Percentiles rank a stretch among this genome's conserved stretches.
Conservation (phyloP, 2,329 filamentous ascomycete species). For the Aspergillus aculeatus region DNA sequence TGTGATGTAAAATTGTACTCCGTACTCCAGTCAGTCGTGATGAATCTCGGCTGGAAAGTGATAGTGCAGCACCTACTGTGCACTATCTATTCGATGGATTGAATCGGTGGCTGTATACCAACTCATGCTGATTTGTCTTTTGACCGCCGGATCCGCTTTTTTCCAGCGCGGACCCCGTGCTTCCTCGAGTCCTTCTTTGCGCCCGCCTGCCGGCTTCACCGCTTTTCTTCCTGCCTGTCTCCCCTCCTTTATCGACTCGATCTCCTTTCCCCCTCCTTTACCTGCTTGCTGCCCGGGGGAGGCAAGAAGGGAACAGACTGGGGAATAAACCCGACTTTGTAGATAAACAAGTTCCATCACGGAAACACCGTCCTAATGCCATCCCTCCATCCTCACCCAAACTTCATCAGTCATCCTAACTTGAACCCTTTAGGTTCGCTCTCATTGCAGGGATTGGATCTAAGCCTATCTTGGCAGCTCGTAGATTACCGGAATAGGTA, state of each 20-base stretch:
- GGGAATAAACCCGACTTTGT: neutral
- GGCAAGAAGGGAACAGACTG: neutral
- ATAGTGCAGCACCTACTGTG: too few species aligned
- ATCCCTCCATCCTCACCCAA: too few species aligned
- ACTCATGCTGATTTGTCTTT: conserved; percentile 4
- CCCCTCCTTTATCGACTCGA: neutral
- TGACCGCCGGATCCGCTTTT: conserved; percentile 10
- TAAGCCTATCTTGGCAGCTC: conserved; percentile 23
- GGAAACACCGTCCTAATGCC: neutral
- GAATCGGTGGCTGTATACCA: too few species aligned
- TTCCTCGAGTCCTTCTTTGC: too few species aligned
- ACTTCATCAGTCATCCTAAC: neutral
- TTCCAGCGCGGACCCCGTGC: conserved; percentile 2
- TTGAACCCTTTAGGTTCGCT: conserved; percentile 12
- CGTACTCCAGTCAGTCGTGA: too few species aligned
- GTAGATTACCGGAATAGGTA: conserved; percentile 16
- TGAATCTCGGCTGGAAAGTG: too few species aligned
- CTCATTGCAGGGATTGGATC: conserved; percentile 13
- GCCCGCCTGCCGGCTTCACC: conserved; percentile 16
- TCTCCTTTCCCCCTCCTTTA: too few species aligned
- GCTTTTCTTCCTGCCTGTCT: conserved; percentile 15
- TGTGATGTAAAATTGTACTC: neutral
- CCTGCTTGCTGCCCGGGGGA: neutral
- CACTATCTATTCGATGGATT: too few species aligned
- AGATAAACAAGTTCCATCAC: neutral